phyloP scores from a whole-genome alignment of 805 yeast genomes.

The Ascoidea rubescens region DNA sequence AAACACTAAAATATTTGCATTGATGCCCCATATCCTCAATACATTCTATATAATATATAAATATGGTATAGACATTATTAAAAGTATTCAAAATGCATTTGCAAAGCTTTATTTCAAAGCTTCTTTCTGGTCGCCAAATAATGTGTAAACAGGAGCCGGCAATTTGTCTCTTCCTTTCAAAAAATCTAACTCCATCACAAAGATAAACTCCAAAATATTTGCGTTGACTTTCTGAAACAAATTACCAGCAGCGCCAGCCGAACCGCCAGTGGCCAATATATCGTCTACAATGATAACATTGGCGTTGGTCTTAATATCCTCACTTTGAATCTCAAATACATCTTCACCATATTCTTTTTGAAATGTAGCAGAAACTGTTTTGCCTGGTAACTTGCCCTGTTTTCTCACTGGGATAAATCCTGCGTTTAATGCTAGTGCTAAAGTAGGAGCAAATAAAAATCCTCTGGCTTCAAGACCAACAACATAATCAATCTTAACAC shows the following conservation, averaged over 20 bases:
- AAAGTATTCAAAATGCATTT: too few species aligned
- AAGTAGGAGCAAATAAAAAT: conserved; percentile 88
- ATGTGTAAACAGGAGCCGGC: conserved; percentile 77
- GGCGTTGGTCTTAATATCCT: conserved; percentile 60
- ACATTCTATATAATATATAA: too few species aligned
- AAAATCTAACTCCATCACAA: conserved; percentile 91
- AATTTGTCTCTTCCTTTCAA: conserved; percentile 86
- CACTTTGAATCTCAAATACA: conserved; percentile 76
- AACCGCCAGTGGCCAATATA: conserved; percentile 96
- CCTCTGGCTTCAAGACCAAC: conserved; percentile 97
- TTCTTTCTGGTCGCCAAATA: conserved; percentile 71
- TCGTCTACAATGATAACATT: conserved; percentile 87
- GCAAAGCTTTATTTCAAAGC: conserved; percentile 17
- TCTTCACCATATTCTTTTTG: conserved; percentile 90
- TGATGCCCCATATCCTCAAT: too few species aligned
- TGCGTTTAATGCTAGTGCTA: conserved; percentile 78
- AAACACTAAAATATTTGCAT: too few species aligned
- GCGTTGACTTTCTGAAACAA: conserved; percentile 52
- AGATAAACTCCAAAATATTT: conserved; percentile 64
- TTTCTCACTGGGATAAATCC: conserved; percentile 95
- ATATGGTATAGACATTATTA: too few species aligned
- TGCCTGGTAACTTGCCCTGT: conserved; percentile 91
- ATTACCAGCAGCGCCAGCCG: conserved; percentile 89
- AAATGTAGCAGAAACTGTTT: conserved; percentile 54
- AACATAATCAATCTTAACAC: conserved; percentile 62